Conservation (phyloP, 148 eudicot species). For the Silene latifolia region DNA sequence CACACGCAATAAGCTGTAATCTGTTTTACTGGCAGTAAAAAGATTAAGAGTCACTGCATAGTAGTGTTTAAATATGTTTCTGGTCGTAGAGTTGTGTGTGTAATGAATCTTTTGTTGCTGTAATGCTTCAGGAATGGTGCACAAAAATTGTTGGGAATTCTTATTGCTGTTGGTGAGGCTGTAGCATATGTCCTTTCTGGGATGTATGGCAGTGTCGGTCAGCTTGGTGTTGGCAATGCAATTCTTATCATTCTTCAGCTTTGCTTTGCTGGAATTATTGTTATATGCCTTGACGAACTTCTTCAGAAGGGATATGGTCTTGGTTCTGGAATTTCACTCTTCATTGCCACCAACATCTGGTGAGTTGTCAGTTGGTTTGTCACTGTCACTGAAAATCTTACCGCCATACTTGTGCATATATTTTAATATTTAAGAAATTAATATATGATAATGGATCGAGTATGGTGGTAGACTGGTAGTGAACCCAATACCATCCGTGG, state of each 20-base stretch:
- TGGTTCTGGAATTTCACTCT: too few relatives aligned
- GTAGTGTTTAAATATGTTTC: neutral
- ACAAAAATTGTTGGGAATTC: slow-evolving; percentile 72
- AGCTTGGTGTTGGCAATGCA: slow-evolving; percentile 46
- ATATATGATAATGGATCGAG: too few relatives aligned
- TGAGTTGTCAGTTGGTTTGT: too few relatives aligned
- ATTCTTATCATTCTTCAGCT: slow-evolving; percentile 66
- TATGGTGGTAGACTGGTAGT: too few relatives aligned
- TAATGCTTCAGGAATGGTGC: slow-evolving; percentile 52
- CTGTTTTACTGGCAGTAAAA: neutral
- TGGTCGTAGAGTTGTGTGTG: neutral
- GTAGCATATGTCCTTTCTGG: slow-evolving; percentile 76
- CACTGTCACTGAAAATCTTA: slow-evolving; percentile 12
- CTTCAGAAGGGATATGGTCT: too few relatives aligned
- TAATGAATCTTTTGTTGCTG: slow-evolving; percentile 7
- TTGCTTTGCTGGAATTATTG: slow-evolving; percentile 7
- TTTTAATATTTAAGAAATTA: too few relatives aligned
- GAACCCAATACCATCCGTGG: too few relatives aligned
- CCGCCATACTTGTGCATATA: too few relatives aligned
- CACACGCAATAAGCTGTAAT: neutral
- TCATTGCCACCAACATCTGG: too few relatives aligned
- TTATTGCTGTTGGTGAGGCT: slow-evolving; percentile 74
- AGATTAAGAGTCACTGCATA: neutral
- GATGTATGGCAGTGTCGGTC: slow-evolving; percentile 66
- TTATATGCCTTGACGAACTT: too few relatives aligned